Conservation (phyloP, 805 yeast species). For the Kodamaea leandrae region DNA sequence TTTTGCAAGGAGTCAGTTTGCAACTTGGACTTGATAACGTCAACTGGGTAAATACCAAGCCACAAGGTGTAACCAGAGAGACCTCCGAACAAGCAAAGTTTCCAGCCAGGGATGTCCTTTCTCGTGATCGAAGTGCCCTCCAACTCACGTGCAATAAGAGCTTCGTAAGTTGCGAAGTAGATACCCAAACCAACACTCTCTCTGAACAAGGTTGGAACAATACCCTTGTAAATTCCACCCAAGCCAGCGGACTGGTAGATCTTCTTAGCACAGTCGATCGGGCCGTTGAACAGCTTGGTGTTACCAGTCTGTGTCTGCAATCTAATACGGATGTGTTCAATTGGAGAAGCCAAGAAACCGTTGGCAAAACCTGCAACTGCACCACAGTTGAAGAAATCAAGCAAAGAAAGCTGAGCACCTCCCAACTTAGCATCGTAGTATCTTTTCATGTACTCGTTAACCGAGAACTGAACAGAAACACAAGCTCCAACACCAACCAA, state of each 20-base stretch:
- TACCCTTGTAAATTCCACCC: constrained; percentile 71
- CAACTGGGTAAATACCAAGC: constrained; percentile 82
- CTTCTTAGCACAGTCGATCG: constrained; percentile 65
- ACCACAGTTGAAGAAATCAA: constrained; percentile 81
- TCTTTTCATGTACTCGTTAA: constrained; percentile 91
- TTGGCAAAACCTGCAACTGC: constrained; percentile 91
- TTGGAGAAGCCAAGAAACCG: constrained; percentile 86
- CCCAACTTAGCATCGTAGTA: constrained; percentile 50
- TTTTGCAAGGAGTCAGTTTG: constrained; percentile 61
- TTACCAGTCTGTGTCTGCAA: constrained; percentile 79
- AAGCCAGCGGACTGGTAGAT: constrained; percentile 54
- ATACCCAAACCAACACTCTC: constrained; percentile 97
- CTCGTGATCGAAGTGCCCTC: constrained; percentile 45
- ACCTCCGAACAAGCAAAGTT: constrained; percentile 85
- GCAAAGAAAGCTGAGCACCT: constrained; percentile 46
- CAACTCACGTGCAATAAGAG: constrained; percentile 68
- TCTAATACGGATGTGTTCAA: constrained; percentile 92
- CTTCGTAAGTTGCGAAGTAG: constrained; percentile 89
- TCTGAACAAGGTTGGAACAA: constrained; percentile 83
- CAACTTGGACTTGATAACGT: constrained; percentile 84
- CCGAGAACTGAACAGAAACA: constrained; percentile 94
- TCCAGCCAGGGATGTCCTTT: constrained; percentile 82
- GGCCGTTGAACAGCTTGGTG: constrained; percentile 61
- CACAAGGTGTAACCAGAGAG: constrained; percentile 89
- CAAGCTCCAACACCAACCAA: constrained; percentile 80